Evolutionary conservation across 257 asterid genomes (phyloP), one percentile per base, ranked within the genome.

Genomic region (Solanum lignicaule): DNA sequence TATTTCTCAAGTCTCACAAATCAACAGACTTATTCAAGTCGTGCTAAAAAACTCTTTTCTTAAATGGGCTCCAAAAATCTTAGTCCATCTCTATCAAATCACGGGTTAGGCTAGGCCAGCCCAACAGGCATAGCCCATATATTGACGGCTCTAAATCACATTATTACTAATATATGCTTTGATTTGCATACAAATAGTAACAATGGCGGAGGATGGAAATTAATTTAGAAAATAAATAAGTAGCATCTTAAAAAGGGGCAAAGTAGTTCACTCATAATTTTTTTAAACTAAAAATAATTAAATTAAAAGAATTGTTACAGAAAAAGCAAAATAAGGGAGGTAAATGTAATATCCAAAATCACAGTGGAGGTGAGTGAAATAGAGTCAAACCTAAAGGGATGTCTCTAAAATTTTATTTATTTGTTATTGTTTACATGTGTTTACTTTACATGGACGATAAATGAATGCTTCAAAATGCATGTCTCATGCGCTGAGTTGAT

Each of bases 51-150:
- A 5, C 0, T 4, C 6, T 46, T 46, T 46, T 13, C n/a, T 52
- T 52, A 52, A 18, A 52, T 52, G 23, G 1, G 9, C 62, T 16
- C 23, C n/a, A 52, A 52, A 52, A 6, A 16, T 52, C 62, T 52
- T 18, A 16, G 9, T 6, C 21, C 21, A 18, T 2, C 9, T 18
- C 62, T 52, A 52, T 52, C 9, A 52, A 6, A 52, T 52, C 62
- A 52, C 62, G 0, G 10, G n/a, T 52, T 52, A 0, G 62, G 0
- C 2, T 9, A 52, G 9, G 7, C 0, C 2, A 0, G 23, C n/a
- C n/a, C 4, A 16, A 52, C 62, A 52, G 3, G n/a, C 62, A 52
- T 52, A 52, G 9, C 4, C 62, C n/a, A 18, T 52, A 52, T 52
- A 52, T 52, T 52, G n/a, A 0, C 23, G 9, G 1, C n/a, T 52